Evolutionary conservation across 257 asterid genomes (phyloP).

Genomic region (Primulina eburnea): DNA sequence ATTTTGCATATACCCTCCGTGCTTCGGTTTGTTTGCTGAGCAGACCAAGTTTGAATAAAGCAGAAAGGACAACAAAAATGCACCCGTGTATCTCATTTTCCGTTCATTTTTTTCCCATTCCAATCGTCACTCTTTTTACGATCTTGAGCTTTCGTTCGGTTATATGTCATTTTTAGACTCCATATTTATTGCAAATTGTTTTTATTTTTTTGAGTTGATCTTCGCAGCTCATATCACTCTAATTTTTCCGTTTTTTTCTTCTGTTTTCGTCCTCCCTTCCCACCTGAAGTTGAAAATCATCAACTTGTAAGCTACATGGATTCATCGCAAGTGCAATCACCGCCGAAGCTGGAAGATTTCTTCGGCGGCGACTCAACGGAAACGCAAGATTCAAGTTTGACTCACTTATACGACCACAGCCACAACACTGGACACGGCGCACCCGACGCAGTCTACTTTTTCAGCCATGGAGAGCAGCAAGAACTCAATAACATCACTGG

Average conservation of each 20-base stretch:
- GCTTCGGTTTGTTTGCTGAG: conserved; percentile 53
- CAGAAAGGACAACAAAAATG: conserved; percentile 44
- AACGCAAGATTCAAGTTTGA: conserved; percentile 65
- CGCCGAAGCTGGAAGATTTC: conserved; percentile 89
- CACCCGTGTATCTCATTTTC: conserved; percentile 38
- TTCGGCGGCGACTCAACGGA: conserved; percentile 76
- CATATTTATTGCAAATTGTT: not conserved
- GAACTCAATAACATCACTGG: conserved; percentile 57
- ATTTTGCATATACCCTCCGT: conserved; percentile 28
- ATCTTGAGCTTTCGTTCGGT: conserved; percentile 6
- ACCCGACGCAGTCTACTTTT: conserved; percentile 29
- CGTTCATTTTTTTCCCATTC: conserved; percentile 22
- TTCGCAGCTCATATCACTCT: conserved; percentile 24
- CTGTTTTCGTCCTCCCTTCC: not conserved
- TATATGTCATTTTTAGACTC: conserved; percentile 27
- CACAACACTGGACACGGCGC: conserved; percentile 27
- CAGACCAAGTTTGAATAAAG: conserved; percentile 40
- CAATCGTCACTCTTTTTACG: conserved; percentile 3
- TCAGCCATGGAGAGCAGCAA: conserved; percentile 41
- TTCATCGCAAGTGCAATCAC: conserved; percentile 34
- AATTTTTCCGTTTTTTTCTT: not conserved
- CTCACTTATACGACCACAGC: conserved; percentile 63
- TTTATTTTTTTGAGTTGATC: not conserved
- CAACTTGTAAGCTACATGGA: conserved; percentile 47
- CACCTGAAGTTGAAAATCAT: conserved; percentile 27